Conservation (phyloP, 306 rosid species). For the Hippophae rhamnoides region DNA sequence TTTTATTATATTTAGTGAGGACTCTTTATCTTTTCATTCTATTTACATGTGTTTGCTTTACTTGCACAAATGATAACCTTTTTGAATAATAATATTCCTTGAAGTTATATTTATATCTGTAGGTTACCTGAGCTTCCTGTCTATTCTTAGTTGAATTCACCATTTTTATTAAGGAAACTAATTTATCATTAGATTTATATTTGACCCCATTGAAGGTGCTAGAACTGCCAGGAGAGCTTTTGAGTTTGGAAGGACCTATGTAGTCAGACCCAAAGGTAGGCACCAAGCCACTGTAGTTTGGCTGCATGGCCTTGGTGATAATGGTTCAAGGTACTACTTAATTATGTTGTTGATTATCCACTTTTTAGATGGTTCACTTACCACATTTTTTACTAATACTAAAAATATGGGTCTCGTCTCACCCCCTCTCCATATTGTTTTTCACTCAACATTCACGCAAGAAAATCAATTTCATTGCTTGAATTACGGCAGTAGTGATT, state of each 20-base stretch:
- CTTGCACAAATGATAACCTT: no score
- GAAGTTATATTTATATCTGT: no score
- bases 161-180: constrained; percentile 4
- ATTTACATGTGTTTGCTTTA: no score
- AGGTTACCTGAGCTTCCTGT: not conserved
- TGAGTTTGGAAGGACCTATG: constrained; percentile 93
- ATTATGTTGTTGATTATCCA: constrained; percentile 8
- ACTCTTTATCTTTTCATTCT: no score
- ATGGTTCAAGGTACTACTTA: constrained; percentile 78
- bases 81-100: no score
- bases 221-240: constrained; percentile 46
- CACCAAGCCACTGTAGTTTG: constrained; percentile 98
- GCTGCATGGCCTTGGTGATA: constrained; percentile 99
- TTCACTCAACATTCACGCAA: not conserved
- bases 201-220: constrained; percentile 43
- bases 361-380: not conserved
- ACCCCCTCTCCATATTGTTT: no score
- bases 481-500: not conserved
- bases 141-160: not conserved
- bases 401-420: no score
- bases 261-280: constrained; percentile 91
- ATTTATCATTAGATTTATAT: not conserved
- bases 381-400: not conserved
- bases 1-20: no score
- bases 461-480: not conserved